Evolutionary conservation across 768 basidiomycete species (phyloP), one percentile per base, ranked within the genome.

Genomic region (Suillus cothurnatus): DNA sequence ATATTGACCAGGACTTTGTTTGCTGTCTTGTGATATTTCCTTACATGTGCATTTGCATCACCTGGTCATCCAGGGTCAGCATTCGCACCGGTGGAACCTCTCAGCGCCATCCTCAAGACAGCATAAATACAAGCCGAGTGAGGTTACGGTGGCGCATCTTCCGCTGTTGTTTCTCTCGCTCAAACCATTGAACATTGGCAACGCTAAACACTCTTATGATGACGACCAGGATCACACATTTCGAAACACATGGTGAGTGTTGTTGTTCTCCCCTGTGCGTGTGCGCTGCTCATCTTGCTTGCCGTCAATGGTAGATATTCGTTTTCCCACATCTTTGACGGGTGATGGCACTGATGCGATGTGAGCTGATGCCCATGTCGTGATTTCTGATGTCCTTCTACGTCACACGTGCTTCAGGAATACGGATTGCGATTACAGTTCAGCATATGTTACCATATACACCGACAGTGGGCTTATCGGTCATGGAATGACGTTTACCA

Each of bases 311-410:
- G 56, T 66, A 95, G 94, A 96, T 80, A 86, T 97, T 61, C 90
- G 95, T 52, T 97, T 95, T 79, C 95, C 95, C 12, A 97, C 95
- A 12, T 94, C 93, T 26, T 77, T 96, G 52, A 88, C 91, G 11
- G 94, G 94, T 32, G 95, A 96, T 82, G 95, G 95, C 7, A 91
- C 94, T 36, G 95, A 97, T 81, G 95, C 95, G 9, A 97, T 96
- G 93, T 92, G 72, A 69, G 82, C 72, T 41, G 26, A 60, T 11
- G n/a, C 36, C 19, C 45, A 38, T 49, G 50, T 47, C 19, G 52
- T 41, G 12, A 43, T 64, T 41, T 12, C 9, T 11, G 26, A 58
- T 38, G 12, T 21, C 56, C 39, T 32, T 31, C 58, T 49, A 64
- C 63, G 21, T 47, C 45, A 34, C 19, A 31, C 26, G 38, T 32